Base-by-base conservation (phyloP, 371 early-diverging fungal genomes). In the Polyrhizophydium stewartii region DNA sequence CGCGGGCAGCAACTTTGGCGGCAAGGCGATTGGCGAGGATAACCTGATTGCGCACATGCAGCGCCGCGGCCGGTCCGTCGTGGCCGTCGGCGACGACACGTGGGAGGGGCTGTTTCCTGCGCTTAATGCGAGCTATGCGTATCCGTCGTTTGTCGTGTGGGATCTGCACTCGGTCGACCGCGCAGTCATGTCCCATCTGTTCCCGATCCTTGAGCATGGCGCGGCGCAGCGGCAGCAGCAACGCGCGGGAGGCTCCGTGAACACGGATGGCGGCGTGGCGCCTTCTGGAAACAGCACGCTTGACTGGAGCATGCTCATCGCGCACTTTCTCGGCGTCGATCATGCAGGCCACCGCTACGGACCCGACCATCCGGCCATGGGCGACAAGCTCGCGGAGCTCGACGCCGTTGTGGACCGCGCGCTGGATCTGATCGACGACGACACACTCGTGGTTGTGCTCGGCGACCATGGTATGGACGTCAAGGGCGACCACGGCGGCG, bases 381-480 rank as follows among this genome's bases (percentile, higher is more conserved):
- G 83, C 16, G 70, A 67, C 27, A 94, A 96, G 69, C 77, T 97
- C 35, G 64, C 61, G 0, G 87, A 97, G 69, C 90, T 96, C 86
- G 89, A 98, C 74, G 64, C 67, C 9, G 82, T 93, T 27, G 72
- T 98, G 21, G 75, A 81, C 38, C 71, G 82, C 1, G 69, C 94
- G 2, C 74, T 92, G 30, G 65, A 77, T 0, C 71, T 75, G 22
- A 75, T 98, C n/a, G 89, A 90, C 60, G 75, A 92, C 9, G 89
- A 94, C 21, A 94, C 99, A 0, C 66, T 95, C 10, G 77, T 98
- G 16, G 79, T 94, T 17, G 88, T 99, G n/a, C 85, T 96, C 76
- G 99, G 99, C 25, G 99, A 99, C 73, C 99, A 99, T 68, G 99
- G 99, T 21, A 97, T 98, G 93, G 94, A 94, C 38, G 69, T 82